Conservation (phyloP, 768 basidiomycete species). For the Termitomyces sp. region DNA sequence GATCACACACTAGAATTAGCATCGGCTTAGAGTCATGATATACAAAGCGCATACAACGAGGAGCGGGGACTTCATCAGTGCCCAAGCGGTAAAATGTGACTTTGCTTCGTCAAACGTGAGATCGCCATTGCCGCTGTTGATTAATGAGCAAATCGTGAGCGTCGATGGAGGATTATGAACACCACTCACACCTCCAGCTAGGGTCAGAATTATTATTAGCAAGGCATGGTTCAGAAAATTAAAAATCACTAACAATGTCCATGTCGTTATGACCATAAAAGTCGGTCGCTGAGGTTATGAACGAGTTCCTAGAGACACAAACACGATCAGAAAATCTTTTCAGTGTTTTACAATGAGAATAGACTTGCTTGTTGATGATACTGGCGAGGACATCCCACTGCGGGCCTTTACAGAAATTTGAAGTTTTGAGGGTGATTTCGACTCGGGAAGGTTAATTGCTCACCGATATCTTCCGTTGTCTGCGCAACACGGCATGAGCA, state of each 20-base stretch:
- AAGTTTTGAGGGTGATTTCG: not conserved
- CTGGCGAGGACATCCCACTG: conserved; percentile 49
- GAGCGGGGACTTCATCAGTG: conserved; percentile 61
- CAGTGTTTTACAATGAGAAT: not conserved
- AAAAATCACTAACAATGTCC: conserved; percentile 46
- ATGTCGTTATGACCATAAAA: conserved; percentile 68
- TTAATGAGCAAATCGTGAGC: not conserved
- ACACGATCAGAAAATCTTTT: not conserved
- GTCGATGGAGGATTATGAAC: not conserved
- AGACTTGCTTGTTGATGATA: conserved; percentile 54
- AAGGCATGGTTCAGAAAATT: not conserved
- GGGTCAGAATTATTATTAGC: not conserved
- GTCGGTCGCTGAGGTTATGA: conserved; percentile 57
- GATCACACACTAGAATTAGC: not conserved
- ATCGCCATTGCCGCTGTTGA: conserved; percentile 53
- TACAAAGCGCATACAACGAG: conserved; percentile 27
- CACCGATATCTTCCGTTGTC: conserved; percentile 50
- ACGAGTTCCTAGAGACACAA: conserved; percentile 48
- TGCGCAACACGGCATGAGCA: conserved; percentile 16
- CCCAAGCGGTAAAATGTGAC: conserved; percentile 72
- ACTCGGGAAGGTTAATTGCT: not conserved
- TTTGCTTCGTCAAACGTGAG: conserved; percentile 60
- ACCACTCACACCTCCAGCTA: conserved; percentile 50
- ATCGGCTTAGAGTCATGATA: not conserved
- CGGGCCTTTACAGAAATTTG: conserved; percentile 16